A percentile compares a stretch with the other conserved stretches of the same genome.
Evolutionary conservation across 176 grass and related monocot genomes (phyloP).

Genomic region (Triticum monococcum): DNA sequence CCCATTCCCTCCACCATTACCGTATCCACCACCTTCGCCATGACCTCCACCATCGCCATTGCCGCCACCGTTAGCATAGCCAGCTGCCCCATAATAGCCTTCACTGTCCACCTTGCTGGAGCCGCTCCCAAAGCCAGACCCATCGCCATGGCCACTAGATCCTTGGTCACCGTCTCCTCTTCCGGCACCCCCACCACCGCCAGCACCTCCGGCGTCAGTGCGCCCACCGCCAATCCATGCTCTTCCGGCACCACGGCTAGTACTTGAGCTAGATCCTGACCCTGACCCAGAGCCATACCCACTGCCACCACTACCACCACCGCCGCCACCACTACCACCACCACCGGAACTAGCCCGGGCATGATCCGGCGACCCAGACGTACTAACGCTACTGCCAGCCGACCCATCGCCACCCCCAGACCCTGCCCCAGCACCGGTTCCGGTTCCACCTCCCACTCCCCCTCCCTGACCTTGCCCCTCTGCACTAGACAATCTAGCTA

Average conservation of each 20-base stretch:
- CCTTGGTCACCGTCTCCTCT: not conserved
- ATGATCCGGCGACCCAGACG: not conserved
- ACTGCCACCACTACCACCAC: not conserved
- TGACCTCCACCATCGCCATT: not conserved
- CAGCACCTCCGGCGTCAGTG: not conserved
- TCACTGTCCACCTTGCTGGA: not conserved
- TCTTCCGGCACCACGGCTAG: not conserved
- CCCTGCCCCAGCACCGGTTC: not conserved
- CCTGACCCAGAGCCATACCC: not conserved
- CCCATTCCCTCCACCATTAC: not conserved
- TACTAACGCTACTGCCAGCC: not conserved
- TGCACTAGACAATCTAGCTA: not conserved
- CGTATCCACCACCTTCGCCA: not conserved
- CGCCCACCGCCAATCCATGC: not conserved
- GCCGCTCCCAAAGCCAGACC: not conserved
- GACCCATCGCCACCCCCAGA: not conserved
- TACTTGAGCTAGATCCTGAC: not conserved
- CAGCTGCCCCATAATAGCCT: not conserved
- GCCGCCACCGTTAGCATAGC: not conserved
- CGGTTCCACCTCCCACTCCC: not conserved
- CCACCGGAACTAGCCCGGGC: not conserved
- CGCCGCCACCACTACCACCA: not conserved
- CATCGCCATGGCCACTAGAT: not conserved
- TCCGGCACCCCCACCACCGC: not conserved
- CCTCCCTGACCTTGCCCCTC: not conserved